Evolutionary conservation across 108 stramenopile genomes (phyloP), one percentile per base, ranked within the genome.

Genomic region (Cyclotella cryptica): DNA sequence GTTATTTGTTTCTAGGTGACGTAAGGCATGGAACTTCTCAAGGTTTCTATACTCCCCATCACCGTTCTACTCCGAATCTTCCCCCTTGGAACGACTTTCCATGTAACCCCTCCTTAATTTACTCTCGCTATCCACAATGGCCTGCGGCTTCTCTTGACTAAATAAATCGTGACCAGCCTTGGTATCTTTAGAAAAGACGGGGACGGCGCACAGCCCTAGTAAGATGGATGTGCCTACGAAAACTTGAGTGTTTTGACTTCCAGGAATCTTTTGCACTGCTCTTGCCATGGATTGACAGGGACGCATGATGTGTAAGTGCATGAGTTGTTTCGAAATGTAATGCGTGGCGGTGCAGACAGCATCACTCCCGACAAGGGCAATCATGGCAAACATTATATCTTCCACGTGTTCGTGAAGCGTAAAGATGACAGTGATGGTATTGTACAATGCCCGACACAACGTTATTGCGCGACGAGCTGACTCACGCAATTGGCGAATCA

Each of bases 161-260:
- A 93, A 93, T 45, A 91, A 73, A 70, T 93, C 92, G 89, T 93
- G 92, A 18, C 92, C 92, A 1, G 80, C 75, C 46, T 87, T 87
- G 52, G 83, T 75, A 24, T 89, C 83, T 51, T 89, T 90, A 39
- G 13, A 44, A 71, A 89, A 89, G 28, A 93, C 89, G 26, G 92
- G 92, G 49, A 90, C 65, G 27, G 90, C 90, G 55, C 85, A 90
- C 14, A 78, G 54, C 44, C 86, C 90, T 26, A 91, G 60, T 35
- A 93, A 68, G 40, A 83, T 41, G 51, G 79, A 71, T 29, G 86
- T 88, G 39, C 88, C 92, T 15, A 90, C 63, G 73, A 87, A 88
- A 39, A 83, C 86, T 72, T 81, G 85, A 30, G 74, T 46, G 72
- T 85, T 85, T 53, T 69, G 60, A 13, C 80, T 69, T 22, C 79